Conservation (phyloP, 225 moss, liverwort and hornwort species). For the Marchantia polymorpha region DNA sequence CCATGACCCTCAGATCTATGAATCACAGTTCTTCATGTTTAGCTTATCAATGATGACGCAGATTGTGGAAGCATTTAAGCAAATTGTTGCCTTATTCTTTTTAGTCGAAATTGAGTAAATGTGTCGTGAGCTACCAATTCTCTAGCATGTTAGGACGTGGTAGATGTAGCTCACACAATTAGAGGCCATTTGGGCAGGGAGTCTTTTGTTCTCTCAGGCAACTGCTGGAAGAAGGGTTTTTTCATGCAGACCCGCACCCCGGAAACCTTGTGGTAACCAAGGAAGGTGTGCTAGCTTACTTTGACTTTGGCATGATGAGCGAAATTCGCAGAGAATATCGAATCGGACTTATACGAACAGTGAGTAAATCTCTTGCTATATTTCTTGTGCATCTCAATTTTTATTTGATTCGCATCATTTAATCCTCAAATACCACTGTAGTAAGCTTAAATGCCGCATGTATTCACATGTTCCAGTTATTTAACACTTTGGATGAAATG, state of each 20-base stretch:
- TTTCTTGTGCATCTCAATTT: neutral
- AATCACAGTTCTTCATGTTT: no score
- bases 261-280: constrained; percentile 82
- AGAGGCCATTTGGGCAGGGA: constrained; percentile 43
- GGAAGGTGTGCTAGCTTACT: constrained; percentile 79
- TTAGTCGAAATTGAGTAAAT: neutral
- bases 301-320: constrained; percentile 97
- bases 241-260: constrained; percentile 96
- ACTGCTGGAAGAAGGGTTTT: constrained; percentile 83
- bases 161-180: neutral
- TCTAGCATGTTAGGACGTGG: neutral
- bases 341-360: constrained; percentile 79
- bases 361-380: constrained; percentile 27
- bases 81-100: neutral
- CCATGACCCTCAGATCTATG: no score
- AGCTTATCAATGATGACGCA: no score
- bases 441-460: no score
- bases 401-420: neutral
- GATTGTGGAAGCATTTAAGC: neutral
- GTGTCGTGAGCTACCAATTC: neutral
- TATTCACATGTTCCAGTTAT: neutral
- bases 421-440: no score
- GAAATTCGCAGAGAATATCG: constrained; percentile 79
- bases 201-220: constrained; percentile 83
- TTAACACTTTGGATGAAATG: neutral